Conservation (phyloP, 345 rosid genomes). For the Rhizophora mangle region DNA sequence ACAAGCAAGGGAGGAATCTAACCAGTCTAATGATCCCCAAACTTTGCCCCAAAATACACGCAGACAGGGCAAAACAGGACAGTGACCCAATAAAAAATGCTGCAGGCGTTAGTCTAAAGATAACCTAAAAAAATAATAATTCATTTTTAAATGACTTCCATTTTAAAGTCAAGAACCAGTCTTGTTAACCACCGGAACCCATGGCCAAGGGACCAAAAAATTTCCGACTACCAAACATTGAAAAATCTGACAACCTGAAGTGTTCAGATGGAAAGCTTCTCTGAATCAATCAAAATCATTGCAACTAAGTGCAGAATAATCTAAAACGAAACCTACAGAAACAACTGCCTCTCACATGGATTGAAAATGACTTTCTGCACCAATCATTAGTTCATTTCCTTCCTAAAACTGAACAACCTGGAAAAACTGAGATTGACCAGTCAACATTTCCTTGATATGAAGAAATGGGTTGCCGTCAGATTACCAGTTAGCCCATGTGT, state of each 20-base stretch:
- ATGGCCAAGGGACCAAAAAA: no score
- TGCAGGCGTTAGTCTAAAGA: background rate
- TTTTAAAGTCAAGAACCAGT: background rate
- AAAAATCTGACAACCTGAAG: no score
- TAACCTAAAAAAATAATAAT: background rate
- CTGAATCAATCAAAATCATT: no score
- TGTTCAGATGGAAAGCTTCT: no score
- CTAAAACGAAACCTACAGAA: no score
- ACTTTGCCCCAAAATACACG: background rate
- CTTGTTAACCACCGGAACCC: no score
- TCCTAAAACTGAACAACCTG: background rate
- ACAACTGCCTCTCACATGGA: no score
- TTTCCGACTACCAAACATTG: no score
- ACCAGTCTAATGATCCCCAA: background rate
- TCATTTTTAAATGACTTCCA: background rate
- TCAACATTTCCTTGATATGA: background rate
- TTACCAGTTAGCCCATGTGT: background rate
- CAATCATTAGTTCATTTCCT: background rate
- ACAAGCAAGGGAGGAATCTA: background rate
- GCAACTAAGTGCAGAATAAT: no score
- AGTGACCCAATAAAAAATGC: background rate
- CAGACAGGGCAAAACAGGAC: background rate
- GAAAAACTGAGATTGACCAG: constrained; percentile 9
- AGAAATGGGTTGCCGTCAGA: constrained; percentile 8
- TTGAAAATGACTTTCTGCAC: background rate